Evolutionary conservation across 345 rosid species (phyloP).

Genomic region (Acer yangbiense): DNA sequence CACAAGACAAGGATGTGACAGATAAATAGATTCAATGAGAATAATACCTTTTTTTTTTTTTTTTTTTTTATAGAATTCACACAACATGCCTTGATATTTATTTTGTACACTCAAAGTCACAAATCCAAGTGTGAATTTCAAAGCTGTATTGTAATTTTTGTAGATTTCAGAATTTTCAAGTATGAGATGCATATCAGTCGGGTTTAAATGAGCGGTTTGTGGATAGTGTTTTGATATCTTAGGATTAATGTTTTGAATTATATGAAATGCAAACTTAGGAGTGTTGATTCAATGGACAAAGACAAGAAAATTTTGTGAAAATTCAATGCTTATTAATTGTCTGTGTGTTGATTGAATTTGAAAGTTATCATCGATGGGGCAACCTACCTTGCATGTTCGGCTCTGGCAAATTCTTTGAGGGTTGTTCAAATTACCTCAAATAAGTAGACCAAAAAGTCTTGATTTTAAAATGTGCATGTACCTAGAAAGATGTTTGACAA

Average conservation of each 20-base stretch:
- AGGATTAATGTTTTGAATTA: background rate
- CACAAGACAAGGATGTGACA: background rate
- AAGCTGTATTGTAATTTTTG: conserved; percentile 4
- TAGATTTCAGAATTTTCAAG: background rate
- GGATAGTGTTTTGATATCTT: background rate
- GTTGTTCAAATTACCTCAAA: too few relatives aligned
- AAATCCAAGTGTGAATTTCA: background rate
- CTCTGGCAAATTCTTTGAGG: too few relatives aligned
- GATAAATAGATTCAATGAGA: background rate
- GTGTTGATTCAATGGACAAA: too few relatives aligned
- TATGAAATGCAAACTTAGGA: too few relatives aligned
- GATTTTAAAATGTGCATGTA: too few relatives aligned
- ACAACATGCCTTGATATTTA: background rate
- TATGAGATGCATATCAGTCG: background rate
- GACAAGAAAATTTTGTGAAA: too few relatives aligned
- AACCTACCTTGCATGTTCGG: background rate
- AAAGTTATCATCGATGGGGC: background rate
- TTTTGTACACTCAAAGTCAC: conserved; percentile 6
- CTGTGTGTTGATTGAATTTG: background rate
- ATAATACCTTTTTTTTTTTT: background rate
- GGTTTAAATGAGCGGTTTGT: background rate
- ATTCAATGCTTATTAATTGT: too few relatives aligned
- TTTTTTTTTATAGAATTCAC: background rate
- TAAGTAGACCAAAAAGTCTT: too few relatives aligned
- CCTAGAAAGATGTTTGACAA: too few relatives aligned